Evolutionary conservation across 176 grass and related monocot species (phyloP).

Genomic region (Oryza longistaminata): DNA sequence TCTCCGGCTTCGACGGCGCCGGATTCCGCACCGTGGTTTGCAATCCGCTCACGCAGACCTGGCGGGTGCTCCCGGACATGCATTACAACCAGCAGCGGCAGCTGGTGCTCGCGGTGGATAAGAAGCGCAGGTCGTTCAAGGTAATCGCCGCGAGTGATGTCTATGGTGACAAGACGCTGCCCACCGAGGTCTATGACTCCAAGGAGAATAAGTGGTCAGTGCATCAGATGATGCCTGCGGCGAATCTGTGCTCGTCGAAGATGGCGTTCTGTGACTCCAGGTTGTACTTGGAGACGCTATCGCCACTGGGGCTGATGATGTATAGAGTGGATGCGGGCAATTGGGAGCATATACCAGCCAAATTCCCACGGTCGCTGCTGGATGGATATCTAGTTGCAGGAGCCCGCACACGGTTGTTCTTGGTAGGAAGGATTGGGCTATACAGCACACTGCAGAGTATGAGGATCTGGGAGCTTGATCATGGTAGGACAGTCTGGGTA

Average conservation of each 20-base stretch:
- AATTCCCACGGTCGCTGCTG: conserved; percentile 88
- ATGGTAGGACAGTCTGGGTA: conserved; percentile 75
- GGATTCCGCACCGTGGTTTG: conserved; percentile 74
- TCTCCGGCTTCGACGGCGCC: conserved; percentile 75
- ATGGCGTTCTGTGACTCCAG: conserved; percentile 94
- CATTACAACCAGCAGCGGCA: conserved; percentile 90
- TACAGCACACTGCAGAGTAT: conserved; percentile 98
- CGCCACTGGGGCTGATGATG: conserved; percentile 95
- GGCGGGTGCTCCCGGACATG: conserved; percentile 78
- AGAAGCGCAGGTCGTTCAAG: conserved; percentile 54
- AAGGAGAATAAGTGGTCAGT: conserved; percentile 60
- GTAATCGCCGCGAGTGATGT: conserved; percentile 83
- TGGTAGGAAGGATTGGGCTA: conserved; percentile 85
- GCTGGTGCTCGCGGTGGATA: conserved; percentile 70
- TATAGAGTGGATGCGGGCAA: conserved; percentile 64
- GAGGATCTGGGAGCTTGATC: conserved; percentile 97
- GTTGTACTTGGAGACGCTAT: conserved; percentile 92
- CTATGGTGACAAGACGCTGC: conserved; percentile 79
- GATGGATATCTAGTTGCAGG: conserved; percentile 96
- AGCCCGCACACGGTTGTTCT: conserved; percentile 65
- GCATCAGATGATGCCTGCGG: conserved; percentile 82
- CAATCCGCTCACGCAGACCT: conserved; percentile 85
- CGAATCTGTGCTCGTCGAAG: conserved; percentile 91
- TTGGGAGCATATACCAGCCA: conserved; percentile 92
- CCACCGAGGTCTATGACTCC: conserved; percentile 90